phyloP scores from a whole-genome alignment of 805 yeast genomes.

The Saccharomycopsis sp. region DNA sequence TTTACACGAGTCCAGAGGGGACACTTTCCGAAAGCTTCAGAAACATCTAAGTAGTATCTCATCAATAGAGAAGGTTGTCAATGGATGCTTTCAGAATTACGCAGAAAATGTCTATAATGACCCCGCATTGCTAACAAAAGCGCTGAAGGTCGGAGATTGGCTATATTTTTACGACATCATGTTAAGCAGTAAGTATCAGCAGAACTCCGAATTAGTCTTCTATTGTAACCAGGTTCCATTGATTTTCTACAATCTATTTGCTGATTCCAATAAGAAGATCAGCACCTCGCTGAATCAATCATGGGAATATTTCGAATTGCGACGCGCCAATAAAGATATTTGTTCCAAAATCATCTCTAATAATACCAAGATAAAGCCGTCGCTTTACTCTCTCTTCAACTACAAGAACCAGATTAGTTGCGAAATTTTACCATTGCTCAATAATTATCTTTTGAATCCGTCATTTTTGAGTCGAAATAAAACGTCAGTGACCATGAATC shows the following conservation, averaged over 20 bases:
- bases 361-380: constrained; percentile 23
- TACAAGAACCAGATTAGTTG: constrained; percentile 4
- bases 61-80: constrained; percentile 50
- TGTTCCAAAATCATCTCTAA: constrained; percentile 22
- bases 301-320: constrained; percentile 19
- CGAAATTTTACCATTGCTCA: constrained; percentile 31
- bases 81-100: constrained; percentile 66
- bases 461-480: not conserved
- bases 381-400: constrained; percentile 17
- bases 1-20: constrained; percentile 38
- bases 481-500: not conserved
- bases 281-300: constrained; percentile 8
- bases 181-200: constrained; percentile 35
- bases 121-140: constrained; percentile 47
- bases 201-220: constrained; percentile 41
- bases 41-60: constrained; percentile 22
- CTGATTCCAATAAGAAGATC: constrained; percentile 42
- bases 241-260: constrained; percentile 58
- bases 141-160: constrained; percentile 69
- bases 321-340: constrained; percentile 24
- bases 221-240: constrained; percentile 54
- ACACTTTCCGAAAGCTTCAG: constrained; percentile 43
- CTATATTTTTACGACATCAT: constrained; percentile 61
- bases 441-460: constrained; percentile 20
- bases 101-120: constrained; percentile 52